Base-by-base conservation (phyloP, 352 stramenopile genomes). In the Globisporangium cederbergense region DNA sequence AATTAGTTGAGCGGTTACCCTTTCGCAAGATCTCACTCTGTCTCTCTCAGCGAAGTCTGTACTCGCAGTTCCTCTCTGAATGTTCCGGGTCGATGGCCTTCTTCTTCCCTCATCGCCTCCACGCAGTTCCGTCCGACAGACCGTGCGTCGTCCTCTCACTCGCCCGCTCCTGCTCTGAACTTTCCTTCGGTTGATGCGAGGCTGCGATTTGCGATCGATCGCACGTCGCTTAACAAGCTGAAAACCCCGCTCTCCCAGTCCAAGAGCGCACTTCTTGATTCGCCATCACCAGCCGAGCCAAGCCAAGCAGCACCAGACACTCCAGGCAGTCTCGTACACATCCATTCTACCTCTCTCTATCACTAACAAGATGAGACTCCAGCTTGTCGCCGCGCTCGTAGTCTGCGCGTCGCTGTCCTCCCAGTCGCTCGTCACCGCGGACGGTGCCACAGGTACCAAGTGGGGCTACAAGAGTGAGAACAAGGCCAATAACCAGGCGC, bases 381-480 rank as follows among this genome's bases (percentile, higher is more conserved):
- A 66, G 7, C 20, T 49, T 42, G n/a, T 66, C 40, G n/a, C 32
- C 20, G 50, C 42, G 40, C 40, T 66, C 60, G 60, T 30, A 4
- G 10, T 60, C 8, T 34, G 28, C 50, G 38, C n/a, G 38, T 53
- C 50, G 2, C 30, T 40, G 11, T 40, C 34, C 34, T 40, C 22
- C 51, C 16, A 57, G 18, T 28, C 30, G n/a, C 32, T 52, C 13
- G 42, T 59, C 13, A 11, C 7, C 4, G 60, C 50, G 5, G 51
- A 66, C 1, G 60, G n/a, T 3, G 40, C 40, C 0, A 34, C 52
- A 4, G 40, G 51, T 5, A n/a, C 51, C 51, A 66, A 66, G 60
- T 66, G 60, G 60, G 60, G 51, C 20, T 66, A 66, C 51, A 66
- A 60, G 50, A 47, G 40, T 3, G 30, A 40, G 30, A 46, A 42